Evolutionary conservation across 331 rosid species (phyloP).

Genomic region (Prunus yedoensis): DNA sequence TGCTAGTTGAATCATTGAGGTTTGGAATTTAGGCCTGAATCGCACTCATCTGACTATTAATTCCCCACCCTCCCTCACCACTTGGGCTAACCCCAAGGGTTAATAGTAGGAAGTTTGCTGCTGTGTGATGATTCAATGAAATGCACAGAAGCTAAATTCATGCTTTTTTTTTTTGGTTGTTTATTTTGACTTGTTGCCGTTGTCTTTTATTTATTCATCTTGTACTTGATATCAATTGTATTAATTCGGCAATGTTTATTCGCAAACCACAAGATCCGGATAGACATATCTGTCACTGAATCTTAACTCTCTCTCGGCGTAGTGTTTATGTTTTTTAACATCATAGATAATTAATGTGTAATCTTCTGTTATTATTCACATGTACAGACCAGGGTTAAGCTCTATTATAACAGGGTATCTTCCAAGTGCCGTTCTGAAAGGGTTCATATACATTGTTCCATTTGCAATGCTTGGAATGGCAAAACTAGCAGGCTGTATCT

Average conservation of each 20-base stretch:
- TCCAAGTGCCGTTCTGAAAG: constrained; percentile 83
- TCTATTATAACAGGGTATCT: constrained; percentile 83
- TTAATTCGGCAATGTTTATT: no score
- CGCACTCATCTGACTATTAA: background rate
- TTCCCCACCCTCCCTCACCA: background rate
- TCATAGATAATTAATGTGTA: constrained; percentile 19
- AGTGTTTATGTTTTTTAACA: background rate
- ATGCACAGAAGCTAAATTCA: no score
- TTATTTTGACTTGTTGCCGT: no score
- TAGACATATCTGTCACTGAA: background rate
- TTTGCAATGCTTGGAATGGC: constrained; percentile 85
- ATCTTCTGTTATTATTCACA: constrained; percentile 21
- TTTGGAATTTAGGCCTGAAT: background rate
- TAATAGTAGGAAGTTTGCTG: background rate
- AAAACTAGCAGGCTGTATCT: constrained; percentile 69
- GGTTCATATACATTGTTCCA: constrained; percentile 75
- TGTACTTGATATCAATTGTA: background rate
- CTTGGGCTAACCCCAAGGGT: background rate
- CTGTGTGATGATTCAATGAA: background rate
- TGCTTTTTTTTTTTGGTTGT: no score
- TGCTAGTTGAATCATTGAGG: background rate
- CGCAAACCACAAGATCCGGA: background rate
- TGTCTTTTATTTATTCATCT: no score
- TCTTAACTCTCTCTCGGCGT: background rate
- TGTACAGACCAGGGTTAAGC: constrained; percentile 85